phyloP scores from a whole-genome alignment of 305 asterid genomes.

The Petunia hybrid region DNA sequence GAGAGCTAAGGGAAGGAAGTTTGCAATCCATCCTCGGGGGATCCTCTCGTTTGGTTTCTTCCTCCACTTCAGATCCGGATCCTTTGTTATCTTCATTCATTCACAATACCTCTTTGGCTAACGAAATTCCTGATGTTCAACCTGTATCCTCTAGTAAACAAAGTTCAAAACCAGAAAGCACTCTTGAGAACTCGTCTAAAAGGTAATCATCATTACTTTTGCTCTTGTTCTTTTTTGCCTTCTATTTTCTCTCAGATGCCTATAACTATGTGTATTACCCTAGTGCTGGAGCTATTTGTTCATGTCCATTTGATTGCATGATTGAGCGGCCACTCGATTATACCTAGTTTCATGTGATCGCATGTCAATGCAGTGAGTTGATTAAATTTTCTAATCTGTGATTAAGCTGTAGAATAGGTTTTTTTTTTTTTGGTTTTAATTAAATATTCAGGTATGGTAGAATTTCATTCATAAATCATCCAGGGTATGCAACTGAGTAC shows the following conservation, averaged over 20 bases:
- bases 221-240: background rate
- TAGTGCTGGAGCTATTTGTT: slow-evolving; percentile 12
- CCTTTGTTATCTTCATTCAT: slow-evolving; percentile 75
- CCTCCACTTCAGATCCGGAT: slow-evolving; percentile 64
- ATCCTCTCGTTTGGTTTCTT: slow-evolving; percentile 53
- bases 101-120: slow-evolving; percentile 53
- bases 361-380: background rate
- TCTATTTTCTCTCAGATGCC: slow-evolving; percentile 18
- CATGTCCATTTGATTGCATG: slow-evolving; percentile 14
- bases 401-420: background rate
- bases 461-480: too few species aligned
- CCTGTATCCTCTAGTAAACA: slow-evolving; percentile 48
- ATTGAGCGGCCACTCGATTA: slow-evolving; percentile 13
- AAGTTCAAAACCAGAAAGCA: slow-evolving; percentile 39
- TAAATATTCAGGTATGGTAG: too few species aligned
- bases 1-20: slow-evolving; percentile 73
- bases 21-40: slow-evolving; percentile 69
- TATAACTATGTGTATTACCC: background rate
- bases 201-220: slow-evolving; percentile 47
- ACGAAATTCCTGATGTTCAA: slow-evolving; percentile 49
- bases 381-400: background rate
- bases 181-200: slow-evolving; percentile 45
- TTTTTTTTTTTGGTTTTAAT: background rate
- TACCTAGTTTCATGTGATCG: background rate
- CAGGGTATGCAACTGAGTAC: too few species aligned